phyloP scores from a whole-genome alignment of 2,329 filamentous ascomycete genomes.

The Diplodia corticola region DNA sequence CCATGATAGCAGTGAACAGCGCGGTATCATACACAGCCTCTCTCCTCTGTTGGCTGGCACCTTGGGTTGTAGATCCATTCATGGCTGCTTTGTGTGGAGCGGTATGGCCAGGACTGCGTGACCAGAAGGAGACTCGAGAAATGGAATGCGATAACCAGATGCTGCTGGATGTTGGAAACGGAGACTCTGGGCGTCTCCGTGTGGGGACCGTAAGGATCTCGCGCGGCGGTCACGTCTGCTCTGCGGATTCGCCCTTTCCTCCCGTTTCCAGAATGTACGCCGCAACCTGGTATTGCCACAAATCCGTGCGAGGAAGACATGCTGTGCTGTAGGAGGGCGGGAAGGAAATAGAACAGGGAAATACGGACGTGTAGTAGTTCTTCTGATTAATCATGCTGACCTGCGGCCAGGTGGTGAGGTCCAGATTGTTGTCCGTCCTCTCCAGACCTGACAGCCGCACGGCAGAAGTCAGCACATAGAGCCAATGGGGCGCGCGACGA shows the following conservation, averaged over 20 bases:
- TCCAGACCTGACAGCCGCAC: slow-evolving; percentile 69
- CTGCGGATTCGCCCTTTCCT: not conserved
- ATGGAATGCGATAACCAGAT: not conserved
- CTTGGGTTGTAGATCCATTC: not conserved
- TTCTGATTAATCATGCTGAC: slow-evolving; percentile 96
- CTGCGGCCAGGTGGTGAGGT: slow-evolving; percentile 89
- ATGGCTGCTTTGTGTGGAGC: not conserved
- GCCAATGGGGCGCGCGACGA: not conserved
- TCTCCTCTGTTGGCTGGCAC: not conserved
- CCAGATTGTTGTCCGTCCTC: slow-evolving; percentile 98
- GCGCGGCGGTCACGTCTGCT: not conserved
- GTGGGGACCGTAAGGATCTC: not conserved
- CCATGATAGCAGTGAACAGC: not conserved
- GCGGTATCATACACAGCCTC: too few relatives aligned
- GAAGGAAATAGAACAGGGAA: not conserved
- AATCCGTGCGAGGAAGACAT: not conserved
- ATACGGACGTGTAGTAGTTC: slow-evolving; percentile 90
- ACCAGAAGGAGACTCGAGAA: not conserved
- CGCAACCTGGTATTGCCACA: not conserved
- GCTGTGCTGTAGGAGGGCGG: not conserved
- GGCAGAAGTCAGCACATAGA: not conserved
- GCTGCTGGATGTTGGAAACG: not conserved
- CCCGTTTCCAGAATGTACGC: not conserved
- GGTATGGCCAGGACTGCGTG: not conserved
- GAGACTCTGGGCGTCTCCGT: not conserved